Evolutionary conservation across 192 early-diverging fungal species (phyloP), one percentile per base, ranked within the genome.

Genomic region (Radiomyces spectabilis): DNA sequence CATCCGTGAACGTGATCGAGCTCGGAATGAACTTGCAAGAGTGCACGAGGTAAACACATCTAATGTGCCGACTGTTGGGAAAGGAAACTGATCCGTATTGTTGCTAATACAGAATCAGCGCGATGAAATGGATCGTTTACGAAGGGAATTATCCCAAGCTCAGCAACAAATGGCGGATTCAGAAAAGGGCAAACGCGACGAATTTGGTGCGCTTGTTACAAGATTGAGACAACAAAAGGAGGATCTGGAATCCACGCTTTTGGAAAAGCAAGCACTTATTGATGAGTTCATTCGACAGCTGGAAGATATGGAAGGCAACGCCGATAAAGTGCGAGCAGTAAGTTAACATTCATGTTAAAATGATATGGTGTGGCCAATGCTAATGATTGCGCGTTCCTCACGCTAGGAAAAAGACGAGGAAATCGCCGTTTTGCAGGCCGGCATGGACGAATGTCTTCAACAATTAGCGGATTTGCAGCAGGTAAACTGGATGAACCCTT

Each of bases 1-100:
- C 75, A 87, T 98, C 57, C 84, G 92, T 40, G 92, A 96, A 68
- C 81, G 91, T 48, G 89, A 94, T 71, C 83, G 85, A 49, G 81
- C 91, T 40, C 75, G 81, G 54, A 84, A 85, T 31, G 89, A 95
- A 47, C 69, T 91, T 15, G 82, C 88, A 61, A 81, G 89, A 37
- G 55, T 92, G 55, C 82, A 86, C 5, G 61, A 61, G 34, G 67
- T 69, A 59, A 63, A 61, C 5, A 30, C 15, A 15, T 29, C n/a
- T n/a, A n/a, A n/a, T n/a, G n/a, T 8, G n/a, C 35, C 35, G n/a
- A 37, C 8, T n/a, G 35, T 37, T n/a, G n/a, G n/a, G 35, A 37
- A 37, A 37, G 35, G 35, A 37, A n/a, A n/a, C 35, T 8, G 35
- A n/a, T 37, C 35, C 9, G 35, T 37, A 22, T 44, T 12, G 8